Conservation (phyloP, 208 protist species). For the Kentomonas sorsogonicus region DNA sequence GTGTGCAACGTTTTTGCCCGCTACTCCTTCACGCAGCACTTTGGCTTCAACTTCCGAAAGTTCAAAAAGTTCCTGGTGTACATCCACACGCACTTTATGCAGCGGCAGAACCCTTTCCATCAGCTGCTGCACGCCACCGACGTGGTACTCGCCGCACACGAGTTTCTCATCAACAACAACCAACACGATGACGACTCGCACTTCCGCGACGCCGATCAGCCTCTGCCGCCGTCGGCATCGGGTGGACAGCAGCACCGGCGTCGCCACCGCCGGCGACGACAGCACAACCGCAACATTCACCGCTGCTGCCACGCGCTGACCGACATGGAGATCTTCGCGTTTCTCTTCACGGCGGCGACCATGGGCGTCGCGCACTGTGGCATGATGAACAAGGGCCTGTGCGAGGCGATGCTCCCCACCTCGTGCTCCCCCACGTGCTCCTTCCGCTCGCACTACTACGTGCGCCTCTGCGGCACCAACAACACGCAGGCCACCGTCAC, state of each 20-base stretch:
- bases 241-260: slow-evolving; percentile 32
- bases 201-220: too few species aligned
- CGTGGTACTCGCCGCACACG: slow-evolving; percentile 58
- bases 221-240: too few species aligned
- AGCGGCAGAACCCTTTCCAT: slow-evolving; percentile 65
- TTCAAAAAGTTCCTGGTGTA: slow-evolving; percentile 40
- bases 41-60: slow-evolving; percentile 33
- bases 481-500: too few species aligned
- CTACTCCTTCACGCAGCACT: slow-evolving; percentile 50
- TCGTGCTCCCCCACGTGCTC: too few species aligned
- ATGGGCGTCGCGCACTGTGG: slow-evolving; percentile 53
- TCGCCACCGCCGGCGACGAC: slow-evolving; percentile 30
- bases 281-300: too few species aligned
- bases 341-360: slow-evolving; percentile 47
- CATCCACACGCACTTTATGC: slow-evolving; percentile 33
- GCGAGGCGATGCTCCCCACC: slow-evolving; percentile 41
- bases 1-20: slow-evolving; percentile 55
- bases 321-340: slow-evolving; percentile 45
- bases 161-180: slow-evolving; percentile 25
- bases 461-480: too few species aligned
- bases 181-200: neutral
- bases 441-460: too few species aligned
- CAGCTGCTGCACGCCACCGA: slow-evolving; percentile 67
- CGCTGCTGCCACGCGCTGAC: too few species aligned
- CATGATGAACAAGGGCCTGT: slow-evolving; percentile 75